Conservation (phyloP, 2,329 filamentous ascomycete genomes). For the Aspergillus carbonarius region DNA sequence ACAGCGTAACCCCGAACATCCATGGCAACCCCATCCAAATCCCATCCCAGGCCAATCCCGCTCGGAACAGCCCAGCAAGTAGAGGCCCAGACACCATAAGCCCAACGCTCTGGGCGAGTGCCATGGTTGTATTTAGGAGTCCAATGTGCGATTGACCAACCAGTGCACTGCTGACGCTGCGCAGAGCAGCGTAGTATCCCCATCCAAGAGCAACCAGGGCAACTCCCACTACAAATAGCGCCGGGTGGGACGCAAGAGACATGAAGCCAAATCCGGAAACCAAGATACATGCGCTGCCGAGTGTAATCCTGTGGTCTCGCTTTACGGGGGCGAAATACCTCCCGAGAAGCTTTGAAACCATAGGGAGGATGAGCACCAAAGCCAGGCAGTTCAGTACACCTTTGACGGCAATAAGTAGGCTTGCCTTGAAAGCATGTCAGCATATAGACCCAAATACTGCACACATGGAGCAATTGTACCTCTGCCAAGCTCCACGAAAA, state of each 20-base stretch:
- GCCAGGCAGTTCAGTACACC: constrained; percentile 5
- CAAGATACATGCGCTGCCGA: constrained; percentile 3
- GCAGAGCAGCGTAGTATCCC: constrained; percentile 14
- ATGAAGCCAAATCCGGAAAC: constrained; percentile 8
- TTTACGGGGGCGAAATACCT: constrained; percentile 3
- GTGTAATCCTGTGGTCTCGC: constrained; percentile 9
- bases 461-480: background rate
- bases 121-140: constrained; percentile 14
- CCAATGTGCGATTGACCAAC: constrained; percentile 10
- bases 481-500: constrained; percentile 14
- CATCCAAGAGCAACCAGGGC: constrained; percentile 9
- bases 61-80: constrained; percentile 6
- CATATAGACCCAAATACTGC: background rate
- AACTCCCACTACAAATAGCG: constrained; percentile 7
- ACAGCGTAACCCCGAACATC: constrained; percentile 6
- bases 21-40: constrained; percentile 14
- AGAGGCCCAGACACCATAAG: constrained; percentile 10
- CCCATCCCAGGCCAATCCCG: constrained; percentile 9
- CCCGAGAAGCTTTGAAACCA: constrained; percentile 1
- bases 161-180: constrained; percentile 15
- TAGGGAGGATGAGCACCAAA: constrained; percentile 11
- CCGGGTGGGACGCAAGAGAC: constrained; percentile 8
- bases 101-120: constrained; percentile 10
- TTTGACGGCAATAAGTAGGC: constrained; percentile 13
- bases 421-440: constrained; percentile 2